Conservation (phyloP, 352 stramenopile genomes). For the Pythium brachiatum region DNA sequence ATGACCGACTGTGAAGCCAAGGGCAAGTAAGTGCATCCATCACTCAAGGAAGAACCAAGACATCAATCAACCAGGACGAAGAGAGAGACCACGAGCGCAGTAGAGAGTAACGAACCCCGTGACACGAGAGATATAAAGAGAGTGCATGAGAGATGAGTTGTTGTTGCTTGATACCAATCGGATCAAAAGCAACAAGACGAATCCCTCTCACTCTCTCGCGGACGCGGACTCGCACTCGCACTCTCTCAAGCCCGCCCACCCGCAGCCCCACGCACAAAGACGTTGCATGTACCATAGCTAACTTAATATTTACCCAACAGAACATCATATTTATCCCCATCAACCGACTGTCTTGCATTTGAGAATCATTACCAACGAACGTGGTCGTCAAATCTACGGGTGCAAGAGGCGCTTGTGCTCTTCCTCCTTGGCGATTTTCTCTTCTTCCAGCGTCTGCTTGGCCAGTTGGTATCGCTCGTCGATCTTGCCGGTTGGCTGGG, state of each 20-base stretch:
- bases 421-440: constrained; percentile 74
- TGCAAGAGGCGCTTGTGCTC: constrained; percentile 70
- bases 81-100: not conserved
- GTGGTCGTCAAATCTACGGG: constrained; percentile 29
- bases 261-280: not conserved
- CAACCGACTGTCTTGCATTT: not conserved
- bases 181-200: constrained; percentile 26
- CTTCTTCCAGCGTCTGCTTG: constrained; percentile 75
- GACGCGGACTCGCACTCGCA: constrained; percentile 2
- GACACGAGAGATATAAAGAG: constrained; percentile 18
- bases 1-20: constrained; percentile 44
- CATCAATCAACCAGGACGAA: not conserved
- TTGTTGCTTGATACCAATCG: constrained; percentile 15
- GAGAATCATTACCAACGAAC: not conserved
- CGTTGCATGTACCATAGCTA: not conserved
- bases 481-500: constrained; percentile 55
- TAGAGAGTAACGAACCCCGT: constrained; percentile 5
- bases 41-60: not conserved
- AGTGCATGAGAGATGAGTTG: constrained; percentile 20
- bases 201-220: constrained; percentile 27
- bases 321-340: not conserved
- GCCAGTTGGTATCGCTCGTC: constrained; percentile 71
- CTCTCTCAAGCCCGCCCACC: not conserved
- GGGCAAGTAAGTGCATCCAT: constrained; percentile 25
- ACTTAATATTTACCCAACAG: not conserved